Evolutionary conservation across 169 alveolate species (phyloP).

Genomic region (Cryptosporidium ubiquitum): DNA sequence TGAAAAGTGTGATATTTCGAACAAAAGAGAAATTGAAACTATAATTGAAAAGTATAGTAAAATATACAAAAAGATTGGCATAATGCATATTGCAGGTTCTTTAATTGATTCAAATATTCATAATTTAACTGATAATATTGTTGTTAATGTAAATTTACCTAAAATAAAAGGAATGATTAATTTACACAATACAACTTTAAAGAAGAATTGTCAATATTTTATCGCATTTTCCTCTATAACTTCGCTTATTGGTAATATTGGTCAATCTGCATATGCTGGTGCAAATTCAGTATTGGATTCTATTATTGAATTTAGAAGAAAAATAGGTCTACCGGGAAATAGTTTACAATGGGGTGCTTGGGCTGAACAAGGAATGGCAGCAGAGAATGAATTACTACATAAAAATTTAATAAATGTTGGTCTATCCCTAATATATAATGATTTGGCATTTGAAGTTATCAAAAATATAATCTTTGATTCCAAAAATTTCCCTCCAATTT

Average conservation of each 20-base stretch:
- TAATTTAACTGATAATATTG: conserved; percentile 5
- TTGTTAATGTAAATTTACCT: conserved; percentile 5
- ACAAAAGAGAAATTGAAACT: neutral
- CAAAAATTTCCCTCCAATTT: neutral
- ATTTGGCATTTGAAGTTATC: conserved; percentile 24
- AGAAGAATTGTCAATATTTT: conserved; percentile 45
- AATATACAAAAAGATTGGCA: conserved; percentile 36
- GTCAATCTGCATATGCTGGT: conserved; percentile 67
- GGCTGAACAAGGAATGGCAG: conserved; percentile 75
- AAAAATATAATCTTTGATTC: conserved; percentile 18
- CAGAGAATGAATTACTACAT: conserved; percentile 7
- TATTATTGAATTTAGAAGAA: conserved; percentile 42
- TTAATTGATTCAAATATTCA: conserved; percentile 34
- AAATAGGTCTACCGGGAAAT: conserved; percentile 37
- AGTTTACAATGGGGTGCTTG: conserved; percentile 76
- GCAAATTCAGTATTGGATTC: conserved; percentile 65
- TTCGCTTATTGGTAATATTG: conserved; percentile 51
- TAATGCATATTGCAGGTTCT: conserved; percentile 55
- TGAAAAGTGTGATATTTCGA: conserved; percentile 48
- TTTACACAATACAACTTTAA: conserved; percentile 40
- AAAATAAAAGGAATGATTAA: conserved; percentile 47
- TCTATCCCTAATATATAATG: conserved; percentile 13
- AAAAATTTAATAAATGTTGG: conserved; percentile 25
- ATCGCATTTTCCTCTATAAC: conserved; percentile 69
- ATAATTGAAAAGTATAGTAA: conserved; percentile 6